Evolutionary conservation across 2,329 filamentous ascomycete genomes (phyloP).

Genomic region (Falciphora oryzae): DNA sequence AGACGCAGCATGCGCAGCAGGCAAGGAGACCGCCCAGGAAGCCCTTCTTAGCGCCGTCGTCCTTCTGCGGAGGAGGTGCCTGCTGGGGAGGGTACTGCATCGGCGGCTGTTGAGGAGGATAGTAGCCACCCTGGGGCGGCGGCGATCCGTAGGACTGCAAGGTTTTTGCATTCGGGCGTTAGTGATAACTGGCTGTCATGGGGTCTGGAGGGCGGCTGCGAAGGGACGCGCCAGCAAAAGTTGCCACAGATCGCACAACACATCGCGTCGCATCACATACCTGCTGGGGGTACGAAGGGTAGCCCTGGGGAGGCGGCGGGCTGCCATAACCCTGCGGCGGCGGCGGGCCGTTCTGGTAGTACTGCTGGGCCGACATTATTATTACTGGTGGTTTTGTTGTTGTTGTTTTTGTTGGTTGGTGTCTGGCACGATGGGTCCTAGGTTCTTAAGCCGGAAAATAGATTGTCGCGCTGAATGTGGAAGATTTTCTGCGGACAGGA

Average conservation of each 20-base stretch:
- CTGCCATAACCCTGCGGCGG: slow-evolving; percentile 16
- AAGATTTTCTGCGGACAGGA: background rate
- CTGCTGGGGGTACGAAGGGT: slow-evolving; percentile 38
- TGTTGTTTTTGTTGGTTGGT: background rate
- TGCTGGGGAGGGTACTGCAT: slow-evolving; percentile 38
- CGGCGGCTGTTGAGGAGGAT: slow-evolving; percentile 34
- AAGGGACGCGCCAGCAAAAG: slow-evolving; percentile 8
- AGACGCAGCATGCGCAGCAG: slow-evolving; percentile 45
- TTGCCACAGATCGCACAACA: slow-evolving; percentile 3
- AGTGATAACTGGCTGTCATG: slow-evolving; percentile 10
- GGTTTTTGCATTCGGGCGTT: background rate
- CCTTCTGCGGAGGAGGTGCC: slow-evolving; percentile 30
- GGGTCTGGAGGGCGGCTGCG: background rate
- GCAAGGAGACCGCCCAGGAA: slow-evolving; percentile 44
- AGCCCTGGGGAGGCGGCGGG: slow-evolving; percentile 22
- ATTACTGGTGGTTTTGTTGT: background rate
- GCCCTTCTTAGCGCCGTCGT: slow-evolving; percentile 30
- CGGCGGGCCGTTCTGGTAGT: slow-evolving; percentile 31
- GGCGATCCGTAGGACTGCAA: slow-evolving; percentile 27
- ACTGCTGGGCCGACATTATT: slow-evolving; percentile 28
- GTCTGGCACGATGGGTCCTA: background rate
- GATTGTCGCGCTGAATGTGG: background rate
- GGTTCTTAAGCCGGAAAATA: background rate
- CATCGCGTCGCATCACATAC: slow-evolving; percentile 19
- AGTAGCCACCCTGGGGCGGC: slow-evolving; percentile 32